Percentiles rank a stretch among this genome's conserved stretches.
Evolutionary conservation across 805 yeast species (phyloP).

Genomic region (Maudiozyma barnettii): DNA sequence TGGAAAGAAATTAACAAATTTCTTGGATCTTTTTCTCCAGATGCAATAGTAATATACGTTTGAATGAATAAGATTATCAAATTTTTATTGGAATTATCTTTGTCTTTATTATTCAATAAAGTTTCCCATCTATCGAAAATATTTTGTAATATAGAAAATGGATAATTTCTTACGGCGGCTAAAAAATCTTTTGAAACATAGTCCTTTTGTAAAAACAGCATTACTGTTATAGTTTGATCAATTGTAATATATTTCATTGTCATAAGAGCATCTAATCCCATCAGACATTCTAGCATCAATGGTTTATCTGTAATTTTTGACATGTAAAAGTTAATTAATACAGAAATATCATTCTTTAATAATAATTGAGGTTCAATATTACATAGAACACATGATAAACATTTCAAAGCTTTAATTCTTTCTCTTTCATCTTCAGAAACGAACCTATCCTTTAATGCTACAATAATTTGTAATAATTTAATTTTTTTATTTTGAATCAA

Average conservation of each 20-base stretch:
- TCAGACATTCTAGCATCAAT: slow-evolving; percentile 42
- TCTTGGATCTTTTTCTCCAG: slow-evolving; percentile 91
- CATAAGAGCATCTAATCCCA: slow-evolving; percentile 45
- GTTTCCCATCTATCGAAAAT: slow-evolving; percentile 20
- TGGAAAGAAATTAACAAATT: slow-evolving; percentile 66
- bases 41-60: slow-evolving; percentile 57
- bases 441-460: slow-evolving; percentile 49
- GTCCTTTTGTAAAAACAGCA: slow-evolving; percentile 29
- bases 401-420: slow-evolving; percentile 41
- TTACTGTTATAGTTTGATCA: slow-evolving; percentile 30
- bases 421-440: slow-evolving; percentile 48
- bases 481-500: slow-evolving; percentile 18
- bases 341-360: slow-evolving; percentile 32
- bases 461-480: slow-evolving; percentile 44
- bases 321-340: slow-evolving; percentile 42
- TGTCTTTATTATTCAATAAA: slow-evolving; percentile 12
- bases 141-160: slow-evolving; percentile 42
- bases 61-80: slow-evolving; percentile 36
- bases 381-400: slow-evolving; percentile 33
- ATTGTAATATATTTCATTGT: slow-evolving; percentile 40
- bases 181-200: slow-evolving; percentile 51
- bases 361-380: slow-evolving; percentile 26
- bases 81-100: slow-evolving; percentile 16
- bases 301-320: slow-evolving; percentile 60
- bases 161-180: slow-evolving; percentile 52